A percentile compares a stretch with the other conserved stretches of the same genome.
These are phyloP conservation scores for Coniochaeta sp. DNA, from an alignment of 2,329 filamentous ascomycete genomes.

Conservation along the genomic window DNA sequence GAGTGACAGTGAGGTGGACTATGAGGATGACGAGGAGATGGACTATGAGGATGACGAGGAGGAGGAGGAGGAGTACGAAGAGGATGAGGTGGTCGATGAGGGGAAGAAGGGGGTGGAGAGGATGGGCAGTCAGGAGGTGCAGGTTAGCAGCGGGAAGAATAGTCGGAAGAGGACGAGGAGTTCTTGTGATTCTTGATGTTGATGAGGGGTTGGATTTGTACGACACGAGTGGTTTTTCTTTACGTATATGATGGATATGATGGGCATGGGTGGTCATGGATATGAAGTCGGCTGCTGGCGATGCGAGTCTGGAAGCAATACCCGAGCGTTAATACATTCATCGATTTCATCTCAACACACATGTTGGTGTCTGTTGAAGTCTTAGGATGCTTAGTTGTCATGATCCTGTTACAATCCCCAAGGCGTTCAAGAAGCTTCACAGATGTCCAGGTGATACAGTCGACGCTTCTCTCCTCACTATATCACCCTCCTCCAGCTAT, in stretches of 20 bases:
- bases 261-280: not conserved
- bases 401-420: too few relatives aligned
- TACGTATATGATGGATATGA: not conserved
- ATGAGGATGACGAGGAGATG: conserved; percentile 16
- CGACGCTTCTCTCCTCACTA: too few relatives aligned
- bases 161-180: conserved; percentile 6
- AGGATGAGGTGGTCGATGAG: conserved; percentile 18
- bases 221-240: not conserved
- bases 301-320: not conserved
- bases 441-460: too few relatives aligned
- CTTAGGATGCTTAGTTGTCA: too few relatives aligned
- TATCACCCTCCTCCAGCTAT: too few relatives aligned
- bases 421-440: too few relatives aligned
- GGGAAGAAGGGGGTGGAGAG: conserved; percentile 11
- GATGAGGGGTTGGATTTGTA: not conserved
- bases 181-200: not conserved
- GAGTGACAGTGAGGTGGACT: too few relatives aligned
- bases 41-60: conserved; percentile 18
- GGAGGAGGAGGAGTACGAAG: conserved; percentile 16
- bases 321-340: not conserved
- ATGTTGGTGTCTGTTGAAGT: too few relatives aligned
- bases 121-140: conserved; percentile 8
- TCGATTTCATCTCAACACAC: too few relatives aligned
- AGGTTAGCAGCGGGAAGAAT: conserved; percentile 5
- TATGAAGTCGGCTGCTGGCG: not conserved